Percentiles rank a stretch among this genome's conserved stretches.
These are phyloP conservation scores for Yamagishiella unicocca DNA, from an alignment of 139 green algal genomes.

Conservation along the genomic window DNA sequence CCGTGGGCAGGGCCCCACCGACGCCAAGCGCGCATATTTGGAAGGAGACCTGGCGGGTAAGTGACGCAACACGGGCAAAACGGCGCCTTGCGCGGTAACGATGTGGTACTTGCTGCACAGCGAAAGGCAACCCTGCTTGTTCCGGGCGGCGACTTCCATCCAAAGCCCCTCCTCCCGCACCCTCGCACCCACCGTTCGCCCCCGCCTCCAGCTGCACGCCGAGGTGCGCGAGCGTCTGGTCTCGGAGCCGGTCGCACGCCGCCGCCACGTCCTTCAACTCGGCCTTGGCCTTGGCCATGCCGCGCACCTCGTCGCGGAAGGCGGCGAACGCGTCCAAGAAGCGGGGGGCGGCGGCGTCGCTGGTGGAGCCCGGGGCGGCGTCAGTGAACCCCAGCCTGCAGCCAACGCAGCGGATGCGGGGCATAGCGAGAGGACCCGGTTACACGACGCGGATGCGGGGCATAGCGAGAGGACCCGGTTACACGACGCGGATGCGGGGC, in stretches of 20 bases:
- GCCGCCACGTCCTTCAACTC: conserved; percentile 37
- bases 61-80: no score
- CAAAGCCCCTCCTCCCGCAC: neutral
- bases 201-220: conserved; percentile 87
- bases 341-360: neutral
- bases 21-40: no score
- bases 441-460: no score
- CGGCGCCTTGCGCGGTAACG: no score
- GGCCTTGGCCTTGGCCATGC: conserved; percentile 61
- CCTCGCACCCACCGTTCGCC: conserved; percentile 51
- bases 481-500: no score
- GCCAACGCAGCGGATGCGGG: no score
- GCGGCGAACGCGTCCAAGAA: conserved; percentile 82
- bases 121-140: no score
- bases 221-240: conserved; percentile 80
- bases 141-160: neutral
- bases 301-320: conserved; percentile 84
- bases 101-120: no score
- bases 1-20: no score
- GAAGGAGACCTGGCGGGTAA: no score
- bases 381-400: conserved; percentile 39
- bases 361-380: neutral
- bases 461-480: no score
- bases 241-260: conserved; percentile 72
- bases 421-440: no score